Evolutionary conservation across 495 filamentous ascomycete species (phyloP), one percentile per base, ranked within the genome.

Genomic region (Penicillium parvum): DNA sequence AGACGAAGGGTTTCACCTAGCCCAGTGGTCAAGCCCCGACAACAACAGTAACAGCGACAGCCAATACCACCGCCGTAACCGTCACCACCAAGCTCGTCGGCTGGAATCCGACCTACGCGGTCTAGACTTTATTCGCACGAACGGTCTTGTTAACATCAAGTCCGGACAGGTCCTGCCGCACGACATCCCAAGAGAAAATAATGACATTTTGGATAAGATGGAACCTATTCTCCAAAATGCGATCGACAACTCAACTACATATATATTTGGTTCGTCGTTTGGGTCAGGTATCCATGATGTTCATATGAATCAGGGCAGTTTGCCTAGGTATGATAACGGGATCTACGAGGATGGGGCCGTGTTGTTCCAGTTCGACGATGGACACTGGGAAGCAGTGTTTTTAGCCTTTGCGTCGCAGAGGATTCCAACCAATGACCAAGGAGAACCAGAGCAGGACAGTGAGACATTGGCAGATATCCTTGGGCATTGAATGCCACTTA

Each of bases 251-350:
- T 60, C 65, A 5, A 59, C 50, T 2, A 43, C 58, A 18, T 71
- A 62, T 41, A 57, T 71, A 23, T 63, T 47, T 14, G 65, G 65
- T 1, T 57, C 60, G 9, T 60, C 56, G 4, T 69, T 55, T 45
- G 56, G 54, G 28, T 40, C 55, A 10, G 66, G 64, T 2, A 71
- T 71, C 25, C 68, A 71, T 46, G 59, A 71, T 48, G 45, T 71
- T 3, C 68, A 71, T 45, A 68, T 69, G 68, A 71, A 71, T 44
- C 68, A 71, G 50, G 65, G 68, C 22, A 68, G 56, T 49, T 34
- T 53, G 29, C 47, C 53, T 9, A 38, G 40, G 2, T 71, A 49
- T 41, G 52, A 59, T 16, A 71, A 71, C 38, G 64, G 65, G 5
- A 57, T 61, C 12, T 63, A 53, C 16, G 57, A 68, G 40, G 68